Conservation (phyloP, 1,284 basidiomycete species). For the Puccinia coronata region DNA sequence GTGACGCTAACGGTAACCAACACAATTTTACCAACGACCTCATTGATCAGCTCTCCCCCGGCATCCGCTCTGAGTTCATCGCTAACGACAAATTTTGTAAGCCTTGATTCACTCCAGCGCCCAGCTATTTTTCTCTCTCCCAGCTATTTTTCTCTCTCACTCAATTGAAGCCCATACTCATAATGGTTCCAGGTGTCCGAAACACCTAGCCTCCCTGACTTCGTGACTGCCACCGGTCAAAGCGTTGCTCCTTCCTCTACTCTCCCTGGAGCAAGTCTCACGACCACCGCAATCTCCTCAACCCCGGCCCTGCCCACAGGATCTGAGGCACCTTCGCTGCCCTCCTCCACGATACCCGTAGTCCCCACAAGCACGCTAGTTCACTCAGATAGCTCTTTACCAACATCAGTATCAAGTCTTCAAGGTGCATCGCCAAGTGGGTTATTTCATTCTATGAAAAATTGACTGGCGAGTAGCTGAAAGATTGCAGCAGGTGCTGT, state of each 20-base stretch:
- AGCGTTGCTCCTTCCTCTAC: not conserved
- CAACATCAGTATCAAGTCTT: not conserved
- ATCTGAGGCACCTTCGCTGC: not conserved
- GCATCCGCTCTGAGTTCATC: not conserved
- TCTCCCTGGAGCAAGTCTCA: not conserved
- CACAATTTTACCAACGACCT: not conserved
- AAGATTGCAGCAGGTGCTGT: not conserved
- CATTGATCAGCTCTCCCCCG: not conserved
- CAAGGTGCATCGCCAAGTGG: slow-evolving; percentile 4
- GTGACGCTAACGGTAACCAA: slow-evolving; percentile 32
- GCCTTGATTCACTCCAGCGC: not conserved
- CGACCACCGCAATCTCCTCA: not conserved
- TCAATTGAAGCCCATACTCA: slow-evolving; percentile 6
- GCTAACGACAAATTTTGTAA: slow-evolving; percentile 26
- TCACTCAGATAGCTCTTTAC: not conserved
- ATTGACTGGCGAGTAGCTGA: not conserved
- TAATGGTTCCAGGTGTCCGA: slow-evolving; percentile 17
- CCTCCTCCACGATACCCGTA: not conserved
- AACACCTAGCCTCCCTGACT: slow-evolving; percentile 6
- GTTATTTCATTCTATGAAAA: not conserved
- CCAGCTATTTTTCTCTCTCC: not conserved
- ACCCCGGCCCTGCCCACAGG: not conserved
- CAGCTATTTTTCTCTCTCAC: not conserved
- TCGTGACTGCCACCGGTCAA: slow-evolving; percentile 13
- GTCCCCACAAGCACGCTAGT: not conserved